Evolutionary conservation across 345 rosid species (phyloP).

Genomic region (Lepidium africanum): DNA sequence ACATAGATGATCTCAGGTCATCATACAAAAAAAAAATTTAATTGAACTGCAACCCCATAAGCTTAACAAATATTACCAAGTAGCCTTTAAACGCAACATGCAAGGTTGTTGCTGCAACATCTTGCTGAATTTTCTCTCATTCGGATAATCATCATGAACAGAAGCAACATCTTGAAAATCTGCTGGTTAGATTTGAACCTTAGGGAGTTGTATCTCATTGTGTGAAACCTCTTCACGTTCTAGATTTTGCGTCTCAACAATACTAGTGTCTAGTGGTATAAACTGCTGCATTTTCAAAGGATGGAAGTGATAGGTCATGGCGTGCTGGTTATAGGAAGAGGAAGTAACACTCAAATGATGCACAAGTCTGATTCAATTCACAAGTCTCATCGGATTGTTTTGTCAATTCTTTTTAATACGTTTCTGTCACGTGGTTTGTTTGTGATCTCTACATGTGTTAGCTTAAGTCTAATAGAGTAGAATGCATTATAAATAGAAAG

Average conservation of each 20-base stretch:
- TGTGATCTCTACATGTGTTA: no score
- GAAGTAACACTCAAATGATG: no score
- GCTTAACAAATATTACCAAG: slow-evolving; percentile 16
- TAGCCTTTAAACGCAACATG: slow-evolving; percentile 61
- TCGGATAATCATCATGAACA: slow-evolving; percentile 28
- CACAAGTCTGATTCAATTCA: no score
- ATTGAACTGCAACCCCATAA: neutral
- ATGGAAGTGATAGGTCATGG: no score
- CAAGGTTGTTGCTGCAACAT: slow-evolving; percentile 54
- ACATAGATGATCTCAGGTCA: neutral
- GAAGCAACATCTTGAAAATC: slow-evolving; percentile 24
- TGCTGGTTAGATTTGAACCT: slow-evolving; percentile 30
- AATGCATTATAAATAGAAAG: no score
- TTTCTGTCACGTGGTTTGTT: no score
- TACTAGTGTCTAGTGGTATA: slow-evolving; percentile 9
- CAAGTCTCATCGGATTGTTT: no score
- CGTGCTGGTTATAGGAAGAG: no score
- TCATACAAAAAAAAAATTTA: neutral
- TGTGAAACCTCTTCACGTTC: slow-evolving; percentile 37
- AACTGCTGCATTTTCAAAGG: slow-evolving; percentile 31
- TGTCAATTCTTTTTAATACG: no score
- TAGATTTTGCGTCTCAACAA: slow-evolving; percentile 30
- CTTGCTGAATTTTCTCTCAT: slow-evolving; percentile 46
- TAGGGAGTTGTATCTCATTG: slow-evolving; percentile 30
- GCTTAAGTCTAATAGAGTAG: no score